Evolutionary conservation across 1,284 basidiomycete species (phyloP).

Genomic region (Exobasidium rhododendri): DNA sequence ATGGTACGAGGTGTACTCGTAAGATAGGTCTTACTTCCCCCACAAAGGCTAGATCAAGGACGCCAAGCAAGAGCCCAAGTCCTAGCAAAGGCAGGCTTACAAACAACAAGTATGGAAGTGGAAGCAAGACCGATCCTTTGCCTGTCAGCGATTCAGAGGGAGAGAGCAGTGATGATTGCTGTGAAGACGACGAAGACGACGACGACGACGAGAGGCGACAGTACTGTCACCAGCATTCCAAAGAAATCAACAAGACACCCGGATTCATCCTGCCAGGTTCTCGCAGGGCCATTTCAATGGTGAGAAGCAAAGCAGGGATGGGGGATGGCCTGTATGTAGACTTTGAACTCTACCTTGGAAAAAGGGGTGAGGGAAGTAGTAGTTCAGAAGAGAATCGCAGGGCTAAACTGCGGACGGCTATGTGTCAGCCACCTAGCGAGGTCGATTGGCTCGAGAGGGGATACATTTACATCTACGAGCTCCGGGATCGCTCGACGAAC

Average conservation of each 20-base stretch:
- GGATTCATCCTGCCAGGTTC: slow-evolving; percentile 24
- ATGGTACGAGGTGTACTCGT: slow-evolving; percentile 32
- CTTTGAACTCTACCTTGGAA: slow-evolving; percentile 15
- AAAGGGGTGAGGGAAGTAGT: slow-evolving; percentile 14
- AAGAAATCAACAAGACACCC: slow-evolving; percentile 31
- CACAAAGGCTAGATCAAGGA: slow-evolving; percentile 2
- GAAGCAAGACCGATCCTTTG: neutral
- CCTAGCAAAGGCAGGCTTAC: neutral
- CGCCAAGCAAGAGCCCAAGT: neutral
- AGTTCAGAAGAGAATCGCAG: slow-evolving; percentile 18
- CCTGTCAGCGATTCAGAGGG: neutral
- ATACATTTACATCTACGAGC: slow-evolving; percentile 41
- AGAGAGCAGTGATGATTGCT: neutral
- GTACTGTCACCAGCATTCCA: slow-evolving; percentile 37
- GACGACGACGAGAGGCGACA: slow-evolving; percentile 16
- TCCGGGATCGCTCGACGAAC: slow-evolving; percentile 20
- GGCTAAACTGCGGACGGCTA: slow-evolving; percentile 24
- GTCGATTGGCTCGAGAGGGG: slow-evolving; percentile 24
- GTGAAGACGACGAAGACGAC: neutral
- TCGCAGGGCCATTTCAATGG: neutral
- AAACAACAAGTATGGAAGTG: neutral
- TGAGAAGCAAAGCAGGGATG: neutral
- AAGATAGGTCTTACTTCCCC: neutral
- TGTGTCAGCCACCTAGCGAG: slow-evolving; percentile 18
- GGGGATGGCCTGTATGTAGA: slow-evolving; percentile 3